A percentile compares a stretch with the other conserved stretches of the same genome.
phyloP scores from a whole-genome alignment of 495 filamentous ascomycete species.

The Annulohypoxylon stygium region DNA sequence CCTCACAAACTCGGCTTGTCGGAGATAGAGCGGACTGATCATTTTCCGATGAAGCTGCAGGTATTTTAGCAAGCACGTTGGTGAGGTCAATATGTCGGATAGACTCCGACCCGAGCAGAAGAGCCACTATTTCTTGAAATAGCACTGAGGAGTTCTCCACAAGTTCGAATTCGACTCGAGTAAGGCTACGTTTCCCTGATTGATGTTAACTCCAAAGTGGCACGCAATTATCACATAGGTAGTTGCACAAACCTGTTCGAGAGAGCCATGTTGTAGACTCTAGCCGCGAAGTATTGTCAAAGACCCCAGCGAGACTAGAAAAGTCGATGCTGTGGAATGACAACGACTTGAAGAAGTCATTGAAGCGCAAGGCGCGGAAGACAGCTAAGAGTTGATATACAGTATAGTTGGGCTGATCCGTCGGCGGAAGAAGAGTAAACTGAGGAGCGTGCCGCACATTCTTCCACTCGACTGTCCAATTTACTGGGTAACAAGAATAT shows the following conservation, averaged over 20 bases:
- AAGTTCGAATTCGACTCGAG: slow-evolving; percentile 53
- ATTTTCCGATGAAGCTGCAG: slow-evolving; percentile 11
- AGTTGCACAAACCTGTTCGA: slow-evolving; percentile 43
- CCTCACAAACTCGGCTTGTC: slow-evolving; percentile 65
- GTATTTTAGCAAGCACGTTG: slow-evolving; percentile 49
- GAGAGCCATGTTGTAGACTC: slow-evolving; percentile 50
- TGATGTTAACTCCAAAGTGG: slow-evolving; percentile 5
- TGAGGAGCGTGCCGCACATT: slow-evolving; percentile 81
- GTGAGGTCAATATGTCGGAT: slow-evolving; percentile 61
- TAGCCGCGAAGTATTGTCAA: slow-evolving; percentile 51
- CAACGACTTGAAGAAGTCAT: slow-evolving; percentile 87
- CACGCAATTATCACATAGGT: neutral
- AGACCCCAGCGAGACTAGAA: slow-evolving; percentile 48
- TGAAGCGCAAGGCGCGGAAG: slow-evolving; percentile 89
- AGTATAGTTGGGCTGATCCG: slow-evolving; percentile 72
- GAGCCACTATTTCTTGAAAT: slow-evolving; percentile 63
- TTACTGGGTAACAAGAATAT: slow-evolving; percentile 77
- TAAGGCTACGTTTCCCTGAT: slow-evolving; percentile 49
- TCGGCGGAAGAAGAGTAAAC: slow-evolving; percentile 82
- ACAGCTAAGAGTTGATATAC: slow-evolving; percentile 84
- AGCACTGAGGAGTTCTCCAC: slow-evolving; percentile 56
- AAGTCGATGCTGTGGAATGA: slow-evolving; percentile 84
- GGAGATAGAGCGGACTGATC: slow-evolving; percentile 3
- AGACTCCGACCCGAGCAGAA: slow-evolving; percentile 59
- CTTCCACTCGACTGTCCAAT: slow-evolving; percentile 83